Evolutionary conservation across 2,329 filamentous ascomycete species (phyloP), one percentile per base, ranked within the genome.

Genomic region (Pseudogymnoascus sp.): DNA sequence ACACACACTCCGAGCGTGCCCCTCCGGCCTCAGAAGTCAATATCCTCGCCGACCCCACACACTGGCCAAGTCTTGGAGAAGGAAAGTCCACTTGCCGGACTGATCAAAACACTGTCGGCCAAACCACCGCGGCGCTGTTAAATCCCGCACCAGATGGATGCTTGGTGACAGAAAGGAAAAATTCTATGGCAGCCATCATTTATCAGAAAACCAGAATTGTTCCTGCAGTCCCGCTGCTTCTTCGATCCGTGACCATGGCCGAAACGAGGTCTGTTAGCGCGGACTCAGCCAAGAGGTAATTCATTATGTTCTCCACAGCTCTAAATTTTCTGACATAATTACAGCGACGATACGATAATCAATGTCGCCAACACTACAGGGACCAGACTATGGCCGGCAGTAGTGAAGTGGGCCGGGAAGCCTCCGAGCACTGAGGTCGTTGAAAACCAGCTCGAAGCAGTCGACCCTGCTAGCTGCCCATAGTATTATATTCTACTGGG

Each of bases 21-120:
- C 14, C 12, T 11, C 22, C 24, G 35, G 3, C 41, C 7, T 24
- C 41, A 33, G 24, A 24, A 3, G 26, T 28, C 22, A 43, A 50
- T 43, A 43, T 62, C 3, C 40, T 62, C 28, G 10, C 60, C 46
- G 41, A 62, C 26, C 60, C 40, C 41, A 28, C 60, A 12, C 19
- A 62, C 24, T 62, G 60, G 60, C 60, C 60, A 22, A 50, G 31
- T 24, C 60, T 62, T 50, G 60, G 60, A 28, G 16, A 53, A 35
- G 40, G n/a, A 6, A 62, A 62, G 46, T 24, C 33, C 10, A 61
- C 5, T 4, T 43, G 28, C 7, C 50, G 14, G 3, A 33, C 7
- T 28, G 28, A 56, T 4, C 50, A 33, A 19, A 56, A 5, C 28
- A 33, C 50, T 33, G 6, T 1, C 16, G n/a, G 28, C 50, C 28